These are phyloP conservation scores for Boletus bicolor DNA, from an alignment of 768 basidiomycete species.

Conservation along the genomic window DNA sequence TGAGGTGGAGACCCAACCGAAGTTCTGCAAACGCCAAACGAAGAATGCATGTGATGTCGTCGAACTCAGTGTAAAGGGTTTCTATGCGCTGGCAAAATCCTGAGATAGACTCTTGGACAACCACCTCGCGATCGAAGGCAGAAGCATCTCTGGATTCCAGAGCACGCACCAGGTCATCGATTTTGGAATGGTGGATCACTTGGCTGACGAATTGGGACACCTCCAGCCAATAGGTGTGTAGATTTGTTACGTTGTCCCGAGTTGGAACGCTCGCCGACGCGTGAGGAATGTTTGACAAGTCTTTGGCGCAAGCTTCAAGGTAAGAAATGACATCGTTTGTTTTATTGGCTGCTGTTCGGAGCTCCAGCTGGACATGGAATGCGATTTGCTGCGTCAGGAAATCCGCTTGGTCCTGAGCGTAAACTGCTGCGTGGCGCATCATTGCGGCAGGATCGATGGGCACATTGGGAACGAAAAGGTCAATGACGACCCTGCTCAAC, in stretches of 20 bases:
- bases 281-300: slow-evolving; percentile 26
- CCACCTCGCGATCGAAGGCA: slow-evolving; percentile 55
- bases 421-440: slow-evolving; percentile 43
- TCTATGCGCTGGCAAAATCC: slow-evolving; percentile 75
- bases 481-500: slow-evolving; percentile 55
- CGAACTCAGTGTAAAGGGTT: slow-evolving; percentile 62
- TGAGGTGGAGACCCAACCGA: slow-evolving; percentile 68
- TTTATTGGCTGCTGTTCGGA: slow-evolving; percentile 51
- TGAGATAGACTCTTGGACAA: slow-evolving; percentile 74
- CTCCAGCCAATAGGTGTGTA: slow-evolving; percentile 72
- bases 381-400: slow-evolving; percentile 46
- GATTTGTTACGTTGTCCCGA: slow-evolving; percentile 42
- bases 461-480: slow-evolving; percentile 75
- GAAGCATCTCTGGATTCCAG: slow-evolving; percentile 37
- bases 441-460: slow-evolving; percentile 86
- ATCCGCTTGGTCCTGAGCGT: slow-evolving; percentile 41
- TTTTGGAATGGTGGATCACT: slow-evolving; percentile 45
- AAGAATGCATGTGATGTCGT: slow-evolving; percentile 68
- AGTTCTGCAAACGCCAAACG: slow-evolving; percentile 62
- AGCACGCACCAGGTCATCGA: slow-evolving; percentile 44
- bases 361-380: slow-evolving; percentile 56
- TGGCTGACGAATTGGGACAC: slow-evolving; percentile 72
- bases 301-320: slow-evolving; percentile 38
- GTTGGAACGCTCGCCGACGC: slow-evolving; percentile 29
- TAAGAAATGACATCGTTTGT: slow-evolving; percentile 47